Base-by-base conservation (phyloP, 1,139 yeast genomes). In the Diutina scorzettiae region DNA sequence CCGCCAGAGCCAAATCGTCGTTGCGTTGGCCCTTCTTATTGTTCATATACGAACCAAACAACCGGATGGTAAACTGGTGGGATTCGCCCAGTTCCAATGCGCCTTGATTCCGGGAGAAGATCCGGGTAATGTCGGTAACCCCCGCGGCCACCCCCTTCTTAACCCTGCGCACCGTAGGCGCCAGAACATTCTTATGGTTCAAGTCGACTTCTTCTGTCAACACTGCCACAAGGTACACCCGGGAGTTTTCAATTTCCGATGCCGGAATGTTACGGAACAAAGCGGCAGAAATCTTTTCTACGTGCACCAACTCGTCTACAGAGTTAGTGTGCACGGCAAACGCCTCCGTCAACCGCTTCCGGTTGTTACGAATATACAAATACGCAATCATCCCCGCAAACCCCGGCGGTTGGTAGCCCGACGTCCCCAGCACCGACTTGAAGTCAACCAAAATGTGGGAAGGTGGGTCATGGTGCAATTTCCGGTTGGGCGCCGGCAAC, bases 101-200 rank as follows among this genome's bases (percentile, higher is more conserved):
- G 34, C 83, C 85, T 45, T 72, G 74, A 48, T 74, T 76, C 49
- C 74, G 69, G 19, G 86, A 73, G 54, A 86, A 84, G 36, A 85
- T 73, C 52, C 95, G 73, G 7, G 94, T 77, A 44, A 86, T 79
- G 60, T 86, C 95, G 37, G 89, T 76, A 16, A 82, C 93, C 58
- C 96, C 96, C 3, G 89, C 89, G 36, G 93, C 94, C 16, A 86
- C 76, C 46, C 95, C 95, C 54, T 81, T 78, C 53, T 84, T 78
- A 40, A 81, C 73, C 44, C 69, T 55, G 42, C 60, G 59, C n/a
- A 76, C 56, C 32, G 51, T 57, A 14, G 55, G 56, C 27, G 46
- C 54, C 29, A 42, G 46, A 16, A 47, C 49, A 16, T 53, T 58
- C 48, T 62, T 57, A 43, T 55, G 46, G 40, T 52, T 55, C 48